A percentile compares a stretch with the other conserved stretches of the same genome.
phyloP scores from a whole-genome alignment of 192 early-diverging fungal species.

The Tieghemiomyces parasiticus region DNA sequence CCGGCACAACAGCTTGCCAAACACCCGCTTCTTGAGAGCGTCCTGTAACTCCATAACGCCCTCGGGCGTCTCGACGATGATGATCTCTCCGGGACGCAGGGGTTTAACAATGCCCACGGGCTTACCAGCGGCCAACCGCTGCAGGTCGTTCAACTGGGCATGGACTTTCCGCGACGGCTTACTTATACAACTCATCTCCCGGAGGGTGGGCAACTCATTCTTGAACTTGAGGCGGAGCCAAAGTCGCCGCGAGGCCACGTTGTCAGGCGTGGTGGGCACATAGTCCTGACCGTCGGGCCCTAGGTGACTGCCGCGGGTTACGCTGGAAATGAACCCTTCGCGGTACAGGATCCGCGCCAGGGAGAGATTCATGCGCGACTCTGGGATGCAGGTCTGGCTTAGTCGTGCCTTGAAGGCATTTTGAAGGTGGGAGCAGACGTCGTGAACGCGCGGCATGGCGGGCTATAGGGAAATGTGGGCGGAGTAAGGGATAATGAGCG shows the following conservation, averaged over 20 bases:
- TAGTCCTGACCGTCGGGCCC: constrained; percentile 49
- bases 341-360: constrained; percentile 76
- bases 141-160: constrained; percentile 68
- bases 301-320: constrained; percentile 60
- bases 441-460: constrained; percentile 60
- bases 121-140: constrained; percentile 54
- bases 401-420: constrained; percentile 80
- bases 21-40: constrained; percentile 65
- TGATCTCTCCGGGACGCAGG: constrained; percentile 77
- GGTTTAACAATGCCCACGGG: constrained; percentile 65
- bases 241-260: constrained; percentile 66
- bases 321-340: constrained; percentile 76
- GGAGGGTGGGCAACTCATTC: constrained; percentile 64
- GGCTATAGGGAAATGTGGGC: not conserved
- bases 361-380: constrained; percentile 73
- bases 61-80: constrained; percentile 69
- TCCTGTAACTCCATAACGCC: constrained; percentile 87
- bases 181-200: constrained; percentile 61
- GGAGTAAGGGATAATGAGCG: not conserved
- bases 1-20: constrained; percentile 77
- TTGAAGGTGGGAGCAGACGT: constrained; percentile 77
- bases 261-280: constrained; percentile 64
- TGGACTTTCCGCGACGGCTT: constrained; percentile 72
- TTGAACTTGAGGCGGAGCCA: constrained; percentile 95
- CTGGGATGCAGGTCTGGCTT: constrained; percentile 70